Evolutionary conservation across 2,329 filamentous ascomycete genomes (phyloP), one percentile per base, ranked within the genome.

Genomic region (Stagonosporopsis vannaccii): DNA sequence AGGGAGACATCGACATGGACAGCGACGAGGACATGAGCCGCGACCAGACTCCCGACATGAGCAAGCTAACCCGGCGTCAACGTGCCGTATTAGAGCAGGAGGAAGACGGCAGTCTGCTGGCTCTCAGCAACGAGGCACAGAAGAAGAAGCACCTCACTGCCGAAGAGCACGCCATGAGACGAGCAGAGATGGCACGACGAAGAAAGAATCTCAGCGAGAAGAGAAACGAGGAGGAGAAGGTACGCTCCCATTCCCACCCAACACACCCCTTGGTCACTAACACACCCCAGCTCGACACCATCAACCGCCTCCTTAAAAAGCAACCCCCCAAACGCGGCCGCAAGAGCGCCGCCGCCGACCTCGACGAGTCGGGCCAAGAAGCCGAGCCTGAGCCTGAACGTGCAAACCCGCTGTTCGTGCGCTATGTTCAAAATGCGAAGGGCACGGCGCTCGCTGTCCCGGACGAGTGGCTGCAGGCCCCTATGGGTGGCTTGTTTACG

Each of bases 271-370:
- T 35, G 22, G 2, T 23, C 2, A 39, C 65, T 70, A 46, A 73
- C 33, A 35, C 17, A n/a, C 1, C 45, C 37, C 56, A 93, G 90
- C 91, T 92, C 85, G 91, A 94, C 80, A 95, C 91, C 0, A 94
- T 95, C 83, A 93, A 95, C 80, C 92, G 93, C 69, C 86, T 95
- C 2, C 85, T 95, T 48, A 92, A 92, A 76, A 92, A 93, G 72
- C 91, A 93, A 73, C 90, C 90, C 1, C 88, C 90, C 22, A 93
- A 94, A 75, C 78, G 80, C 35, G 77, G 79, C 20, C 78, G 78
- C 4, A 54, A 54, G 37, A 70, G 76, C n/a, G 86, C 85, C 53
- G 73, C 77, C 48, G 77, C 76, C 23, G 72, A 75, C 12, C 74
- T 74, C 39, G 78, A 75, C 12, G 84, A 81, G 30, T 82, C 82